These are phyloP conservation scores for Penicillium brasilianum DNA, from an alignment of 2,329 filamentous ascomycete species.

Conservation along the genomic window DNA sequence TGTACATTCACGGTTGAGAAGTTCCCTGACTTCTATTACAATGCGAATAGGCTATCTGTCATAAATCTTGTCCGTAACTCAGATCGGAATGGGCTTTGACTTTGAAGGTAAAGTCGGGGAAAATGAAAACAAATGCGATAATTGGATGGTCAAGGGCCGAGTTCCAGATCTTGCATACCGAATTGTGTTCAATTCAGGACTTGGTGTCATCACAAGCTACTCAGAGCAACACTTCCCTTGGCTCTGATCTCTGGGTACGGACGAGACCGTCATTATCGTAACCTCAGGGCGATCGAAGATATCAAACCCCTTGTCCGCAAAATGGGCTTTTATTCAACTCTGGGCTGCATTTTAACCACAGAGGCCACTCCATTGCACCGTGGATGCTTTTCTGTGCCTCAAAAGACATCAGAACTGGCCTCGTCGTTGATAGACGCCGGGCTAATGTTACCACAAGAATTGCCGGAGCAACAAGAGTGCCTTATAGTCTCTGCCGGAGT, in stretches of 20 bases:
- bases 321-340: not conserved
- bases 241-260: not conserved
- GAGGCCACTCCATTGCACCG: not conserved
- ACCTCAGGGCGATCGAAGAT: not conserved
- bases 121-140: not conserved
- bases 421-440: not conserved
- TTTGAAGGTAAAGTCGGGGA: slow-evolving; percentile 15
- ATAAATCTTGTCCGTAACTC: not conserved
- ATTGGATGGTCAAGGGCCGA: not conserved
- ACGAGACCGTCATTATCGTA: not conserved
- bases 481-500: not conserved
- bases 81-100: slow-evolving; percentile 10
- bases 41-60: not conserved
- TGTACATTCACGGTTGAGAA: not conserved
- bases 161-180: not conserved
- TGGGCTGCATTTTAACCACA: not conserved
- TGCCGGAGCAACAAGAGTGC: not conserved
- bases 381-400: not conserved
- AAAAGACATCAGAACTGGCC: not conserved
- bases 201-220: not conserved
- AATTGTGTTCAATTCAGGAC: not conserved
- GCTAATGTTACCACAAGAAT: not conserved
- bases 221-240: not conserved
- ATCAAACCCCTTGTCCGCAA: not conserved
- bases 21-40: not conserved